A percentile compares a stretch with the other conserved stretches of the same genome.
These are phyloP conservation scores for Neophaeococcomyces mojaviensis DNA, from an alignment of 2,329 filamentous ascomycete species.

Conservation along the genomic window DNA sequence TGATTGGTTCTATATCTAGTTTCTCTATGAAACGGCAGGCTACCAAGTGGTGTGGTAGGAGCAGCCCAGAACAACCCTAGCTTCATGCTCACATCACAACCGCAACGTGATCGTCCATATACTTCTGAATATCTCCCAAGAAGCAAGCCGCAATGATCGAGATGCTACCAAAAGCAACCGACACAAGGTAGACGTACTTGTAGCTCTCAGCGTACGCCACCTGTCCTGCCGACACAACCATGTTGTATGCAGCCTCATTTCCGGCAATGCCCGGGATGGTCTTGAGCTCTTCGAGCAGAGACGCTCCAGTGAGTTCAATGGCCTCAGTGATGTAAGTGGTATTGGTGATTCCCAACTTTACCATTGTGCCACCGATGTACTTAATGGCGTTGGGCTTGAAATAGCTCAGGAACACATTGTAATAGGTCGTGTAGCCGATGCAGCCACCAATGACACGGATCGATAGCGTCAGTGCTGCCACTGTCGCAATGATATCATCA, in stretches of 20 bases:
- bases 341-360: slow-evolving; percentile 45
- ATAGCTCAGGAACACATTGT: slow-evolving; percentile 43
- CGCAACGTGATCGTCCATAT: slow-evolving; percentile 53
- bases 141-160: slow-evolving; percentile 51
- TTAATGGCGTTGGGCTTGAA: slow-evolving; percentile 38
- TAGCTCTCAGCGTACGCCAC: slow-evolving; percentile 52
- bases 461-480: slow-evolving; percentile 59
- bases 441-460: slow-evolving; percentile 61
- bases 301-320: slow-evolving; percentile 47
- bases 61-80: no score
- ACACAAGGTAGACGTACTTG: slow-evolving; percentile 54
- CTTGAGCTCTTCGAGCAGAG: slow-evolving; percentile 33
- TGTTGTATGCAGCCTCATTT: slow-evolving; percentile 39
- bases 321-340: slow-evolving; percentile 40
- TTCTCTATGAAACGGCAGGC: no score
- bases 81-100: slow-evolving; percentile 36
- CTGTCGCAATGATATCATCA: slow-evolving; percentile 60
- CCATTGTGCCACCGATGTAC: slow-evolving; percentile 46
- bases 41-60: no score
- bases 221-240: slow-evolving; percentile 49
- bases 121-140: slow-evolving; percentile 51
- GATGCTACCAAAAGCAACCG: slow-evolving; percentile 53
- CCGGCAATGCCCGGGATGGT: slow-evolving; percentile 43
- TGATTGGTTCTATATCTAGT: no score
- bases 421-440: slow-evolving; percentile 55